phyloP scores from a whole-genome alignment of 352 stramenopile genomes.

The Thraustochytrium striatum region DNA sequence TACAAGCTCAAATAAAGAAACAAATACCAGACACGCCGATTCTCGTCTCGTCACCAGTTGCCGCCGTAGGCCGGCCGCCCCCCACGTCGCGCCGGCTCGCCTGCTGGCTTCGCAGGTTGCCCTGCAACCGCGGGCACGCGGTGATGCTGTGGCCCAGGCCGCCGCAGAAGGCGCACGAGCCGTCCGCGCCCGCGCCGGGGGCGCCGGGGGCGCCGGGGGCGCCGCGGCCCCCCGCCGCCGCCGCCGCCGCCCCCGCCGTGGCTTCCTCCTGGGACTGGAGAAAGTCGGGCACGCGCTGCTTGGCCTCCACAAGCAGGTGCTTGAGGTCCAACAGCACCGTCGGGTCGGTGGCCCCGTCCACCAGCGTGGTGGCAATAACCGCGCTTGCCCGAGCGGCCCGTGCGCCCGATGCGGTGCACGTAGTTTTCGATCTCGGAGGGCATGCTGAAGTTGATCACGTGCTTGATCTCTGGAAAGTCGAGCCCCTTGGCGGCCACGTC shows the following conservation, averaged over 20 bases:
- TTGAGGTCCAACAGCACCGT: slow-evolving; percentile 94
- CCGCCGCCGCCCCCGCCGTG: slow-evolving; percentile 68
- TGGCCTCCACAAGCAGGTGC: slow-evolving; percentile 94
- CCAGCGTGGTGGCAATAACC: slow-evolving; percentile 96
- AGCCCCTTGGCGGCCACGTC: slow-evolving; percentile 97
- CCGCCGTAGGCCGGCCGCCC: slow-evolving; percentile 23
- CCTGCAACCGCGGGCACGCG: slow-evolving; percentile 93
- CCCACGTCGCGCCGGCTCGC: background rate
- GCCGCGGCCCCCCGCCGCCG: no score
- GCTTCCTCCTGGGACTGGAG: slow-evolving; percentile 95
- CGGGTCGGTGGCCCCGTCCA: slow-evolving; percentile 83
- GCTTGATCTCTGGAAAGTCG: slow-evolving; percentile 98
- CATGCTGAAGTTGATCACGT: slow-evolving; percentile 99
- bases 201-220: background rate
- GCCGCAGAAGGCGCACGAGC: slow-evolving; percentile 96
- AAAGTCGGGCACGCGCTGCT: slow-evolving; percentile 95
- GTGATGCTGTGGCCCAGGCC: slow-evolving; percentile 96
- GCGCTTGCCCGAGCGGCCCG: slow-evolving; percentile 94
- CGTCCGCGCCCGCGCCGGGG: slow-evolving; percentile 67
- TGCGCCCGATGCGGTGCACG: slow-evolving; percentile 97
- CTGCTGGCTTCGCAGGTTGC: background rate
- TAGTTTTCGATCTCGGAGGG: slow-evolving; percentile 99
- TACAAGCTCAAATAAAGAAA: slow-evolving; percentile 31
- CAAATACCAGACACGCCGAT: background rate
- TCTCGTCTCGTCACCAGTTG: slow-evolving; percentile 1